Base-by-base conservation (phyloP, 1,284 basidiomycete species). In the Puccinia sorghi region DNA sequence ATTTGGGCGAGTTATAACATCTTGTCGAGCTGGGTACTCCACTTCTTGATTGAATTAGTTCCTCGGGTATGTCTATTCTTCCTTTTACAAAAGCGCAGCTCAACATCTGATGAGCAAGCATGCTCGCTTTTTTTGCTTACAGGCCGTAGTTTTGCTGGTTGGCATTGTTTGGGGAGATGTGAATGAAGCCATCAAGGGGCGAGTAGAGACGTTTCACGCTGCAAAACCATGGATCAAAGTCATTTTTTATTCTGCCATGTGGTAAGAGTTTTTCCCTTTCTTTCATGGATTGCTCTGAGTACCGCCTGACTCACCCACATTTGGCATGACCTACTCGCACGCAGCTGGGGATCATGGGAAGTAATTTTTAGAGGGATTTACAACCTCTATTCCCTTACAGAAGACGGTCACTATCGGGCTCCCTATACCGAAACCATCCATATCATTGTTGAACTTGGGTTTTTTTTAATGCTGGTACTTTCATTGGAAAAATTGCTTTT, bases 1-100 rank as follows among this genome's bases (percentile, higher is more conserved):
- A 90, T 90, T 84, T 92, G 91, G 90, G 89, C 88, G 11, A 90
- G 90, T 3, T 87, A 89, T 48, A 92, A 92, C 83, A 85, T 92
- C 71, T 84, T 90, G 78, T 86, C 91, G 71, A 92, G 91, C 2
- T 92, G 91, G 91, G 64, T 67, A 9, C 43, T 78, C 41, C 37
- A 71, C 57, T 46, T 78, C n/a, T 15, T 78, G 17, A 67, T 50
- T 22, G 75, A 78, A 48, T 39, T 78, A 8, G 46, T 66, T 32
- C 75, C 75, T 15, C 57, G 66, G 41, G 75, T 78, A 70, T 43
- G 61, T 46, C 41, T 20, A 5, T 43, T 17, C 15, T 22, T 4
- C 17, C 20, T 52, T 39, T 37, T 64, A 1, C 4, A 20, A 50
- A 7, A n/a, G 20, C 27, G 50, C 27, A 50, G 32, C 32, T 32